phyloP scores from a whole-genome alignment of 2,329 filamentous ascomycete species.

The Fusarium lateritium region DNA sequence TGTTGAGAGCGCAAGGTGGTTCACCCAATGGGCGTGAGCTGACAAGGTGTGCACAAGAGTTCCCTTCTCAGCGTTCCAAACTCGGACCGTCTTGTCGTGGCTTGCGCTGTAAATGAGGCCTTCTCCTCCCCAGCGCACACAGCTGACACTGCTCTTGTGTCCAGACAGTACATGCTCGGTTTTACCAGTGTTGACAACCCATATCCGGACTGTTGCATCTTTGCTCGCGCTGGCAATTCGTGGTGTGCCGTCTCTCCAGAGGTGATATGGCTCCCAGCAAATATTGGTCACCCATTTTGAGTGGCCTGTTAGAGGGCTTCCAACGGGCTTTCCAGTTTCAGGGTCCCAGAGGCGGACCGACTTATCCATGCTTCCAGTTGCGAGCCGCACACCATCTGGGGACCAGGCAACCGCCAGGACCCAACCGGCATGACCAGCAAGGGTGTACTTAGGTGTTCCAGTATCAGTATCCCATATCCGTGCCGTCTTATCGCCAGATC shows the following conservation, averaged over 20 bases:
- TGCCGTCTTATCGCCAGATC: slow-evolving; percentile 91
- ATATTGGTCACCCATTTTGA: slow-evolving; percentile 90
- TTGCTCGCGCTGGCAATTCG: slow-evolving; percentile 90
- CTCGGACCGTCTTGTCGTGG: slow-evolving; percentile 92
- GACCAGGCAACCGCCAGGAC: slow-evolving; percentile 90
- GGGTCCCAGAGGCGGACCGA: slow-evolving; percentile 92
- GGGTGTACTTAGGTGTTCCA: slow-evolving; percentile 86
- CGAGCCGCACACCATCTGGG: slow-evolving; percentile 84
- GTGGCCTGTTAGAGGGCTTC: slow-evolving; percentile 83
- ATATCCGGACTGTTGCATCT: slow-evolving; percentile 89
- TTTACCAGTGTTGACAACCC: slow-evolving; percentile 83
- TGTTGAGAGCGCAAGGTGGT: slow-evolving; percentile 93
- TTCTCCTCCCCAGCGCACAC: slow-evolving; percentile 94
- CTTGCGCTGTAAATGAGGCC: slow-evolving; percentile 87
- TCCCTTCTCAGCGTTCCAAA: slow-evolving; percentile 88
- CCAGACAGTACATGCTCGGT: slow-evolving; percentile 88
- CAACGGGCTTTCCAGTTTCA: slow-evolving; percentile 80
- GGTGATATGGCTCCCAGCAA: slow-evolving; percentile 94
- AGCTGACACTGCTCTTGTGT: slow-evolving; percentile 90
- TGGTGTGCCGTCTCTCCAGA: slow-evolving; percentile 80
- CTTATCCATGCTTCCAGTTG: slow-evolving; percentile 94
- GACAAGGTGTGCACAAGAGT: slow-evolving; percentile 84
- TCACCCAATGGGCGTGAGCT: slow-evolving; percentile 94
- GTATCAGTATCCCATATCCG: slow-evolving; percentile 96
- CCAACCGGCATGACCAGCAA: slow-evolving; percentile 90